Evolutionary conservation across 1,139 yeast genomes (phyloP).

Genomic region (Yamadazyma aaseri): DNA sequence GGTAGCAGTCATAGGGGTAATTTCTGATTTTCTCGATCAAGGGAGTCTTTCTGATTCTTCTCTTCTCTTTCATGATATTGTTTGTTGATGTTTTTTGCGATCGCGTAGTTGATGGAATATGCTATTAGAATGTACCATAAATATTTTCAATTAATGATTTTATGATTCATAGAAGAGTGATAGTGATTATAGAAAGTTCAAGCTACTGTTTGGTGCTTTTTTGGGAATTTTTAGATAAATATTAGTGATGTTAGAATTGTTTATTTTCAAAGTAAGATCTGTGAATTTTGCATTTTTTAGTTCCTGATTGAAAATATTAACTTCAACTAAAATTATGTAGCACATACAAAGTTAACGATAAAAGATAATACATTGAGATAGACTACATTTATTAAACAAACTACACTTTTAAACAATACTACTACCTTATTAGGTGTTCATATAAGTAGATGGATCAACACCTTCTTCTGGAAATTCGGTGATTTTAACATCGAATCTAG

Average conservation of each 20-base stretch:
- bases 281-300: no score
- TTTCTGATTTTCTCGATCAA: slow-evolving; percentile 39
- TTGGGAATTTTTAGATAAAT: not conserved
- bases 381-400: slow-evolving; percentile 1
- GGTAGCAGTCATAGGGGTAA: slow-evolving; percentile 58
- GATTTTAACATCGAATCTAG: slow-evolving; percentile 94
- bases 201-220: not conserved
- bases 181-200: not conserved
- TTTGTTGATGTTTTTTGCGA: not conserved
- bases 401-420: slow-evolving; percentile 3
- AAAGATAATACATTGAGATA: no score
- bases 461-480: slow-evolving; percentile 97
- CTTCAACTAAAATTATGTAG: no score
- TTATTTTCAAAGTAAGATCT: no score
- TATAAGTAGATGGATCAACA: slow-evolving; percentile 95
- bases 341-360: no score
- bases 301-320: no score
- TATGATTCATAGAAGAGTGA: no score
- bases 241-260: no score
- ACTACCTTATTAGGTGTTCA: slow-evolving; percentile 69
- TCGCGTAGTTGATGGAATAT: not conserved
- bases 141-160: no score
- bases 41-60: slow-evolving; percentile 29
- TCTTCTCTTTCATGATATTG: slow-evolving; percentile 10
- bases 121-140: no score